Conservation (phyloP, 257 asterid genomes). For the Anisodus acutangulus region DNA sequence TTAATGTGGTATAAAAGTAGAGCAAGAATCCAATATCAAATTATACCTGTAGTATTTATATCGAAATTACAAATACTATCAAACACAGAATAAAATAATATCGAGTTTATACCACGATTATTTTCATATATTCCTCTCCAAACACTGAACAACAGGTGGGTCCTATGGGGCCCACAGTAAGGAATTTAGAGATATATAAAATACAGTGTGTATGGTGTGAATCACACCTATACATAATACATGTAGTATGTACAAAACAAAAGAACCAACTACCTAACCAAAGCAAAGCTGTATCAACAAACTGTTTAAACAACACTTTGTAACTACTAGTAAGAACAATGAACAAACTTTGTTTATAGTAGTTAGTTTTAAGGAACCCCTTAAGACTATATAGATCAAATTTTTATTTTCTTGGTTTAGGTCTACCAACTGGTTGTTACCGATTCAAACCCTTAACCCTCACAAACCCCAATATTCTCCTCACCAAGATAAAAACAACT, state of each 20-base stretch:
- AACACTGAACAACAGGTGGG: constrained; percentile 25
- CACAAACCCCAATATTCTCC: constrained; percentile 24
- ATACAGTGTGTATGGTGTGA: constrained; percentile 9
- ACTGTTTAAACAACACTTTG: constrained; percentile 22
- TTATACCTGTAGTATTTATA: background rate
- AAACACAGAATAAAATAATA: background rate
- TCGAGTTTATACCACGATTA: background rate
- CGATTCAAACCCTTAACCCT: constrained; percentile 46
- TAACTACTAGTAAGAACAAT: constrained; percentile 1
- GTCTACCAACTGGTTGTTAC: constrained; percentile 89
- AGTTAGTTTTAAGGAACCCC: background rate
- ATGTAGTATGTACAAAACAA: background rate
- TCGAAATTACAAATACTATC: background rate
- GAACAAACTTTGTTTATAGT: constrained; percentile 28
- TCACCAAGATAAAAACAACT: constrained; percentile 42
- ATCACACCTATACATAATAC: constrained; percentile 17
- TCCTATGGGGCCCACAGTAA: background rate
- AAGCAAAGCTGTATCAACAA: constrained; percentile 26
- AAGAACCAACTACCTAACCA: constrained; percentile 19
- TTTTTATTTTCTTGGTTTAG: constrained; percentile 40
- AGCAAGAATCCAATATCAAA: background rate
- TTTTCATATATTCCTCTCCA: background rate
- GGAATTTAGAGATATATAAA: constrained; percentile 2
- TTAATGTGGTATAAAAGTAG: background rate
- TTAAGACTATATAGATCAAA: constrained; percentile 33